These are phyloP conservation scores for Imleria badia DNA, from an alignment of 768 basidiomycete genomes.

Conservation along the genomic window DNA sequence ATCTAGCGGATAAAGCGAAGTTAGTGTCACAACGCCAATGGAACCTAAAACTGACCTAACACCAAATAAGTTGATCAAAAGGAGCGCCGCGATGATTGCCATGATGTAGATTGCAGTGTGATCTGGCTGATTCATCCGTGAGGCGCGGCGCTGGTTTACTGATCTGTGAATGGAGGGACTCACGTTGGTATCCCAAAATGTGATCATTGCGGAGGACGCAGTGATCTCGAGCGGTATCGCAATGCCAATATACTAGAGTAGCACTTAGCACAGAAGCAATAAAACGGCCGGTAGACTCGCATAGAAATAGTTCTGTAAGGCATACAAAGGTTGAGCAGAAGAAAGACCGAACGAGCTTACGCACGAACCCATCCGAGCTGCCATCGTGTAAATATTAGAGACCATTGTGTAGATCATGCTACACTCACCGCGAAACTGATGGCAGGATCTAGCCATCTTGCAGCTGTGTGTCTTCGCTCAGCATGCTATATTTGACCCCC, in stretches of 20 bases:
- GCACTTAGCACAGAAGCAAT: neutral
- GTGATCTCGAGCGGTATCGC: slow-evolving; percentile 51
- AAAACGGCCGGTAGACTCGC: slow-evolving; percentile 13
- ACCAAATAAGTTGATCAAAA: slow-evolving; percentile 47
- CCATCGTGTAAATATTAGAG: neutral
- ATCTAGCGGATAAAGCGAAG: slow-evolving; percentile 28
- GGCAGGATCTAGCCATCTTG: slow-evolving; percentile 34
- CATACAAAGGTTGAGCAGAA: slow-evolving; percentile 5
- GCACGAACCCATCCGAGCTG: slow-evolving; percentile 28
- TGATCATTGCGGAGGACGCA: slow-evolving; percentile 48
- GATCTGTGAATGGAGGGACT: neutral
- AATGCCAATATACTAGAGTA: slow-evolving; percentile 27
- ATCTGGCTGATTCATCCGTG: slow-evolving; percentile 22
- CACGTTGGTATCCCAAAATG: slow-evolving; percentile 47
- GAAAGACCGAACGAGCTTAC: neutral
- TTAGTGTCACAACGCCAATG: slow-evolving; percentile 31
- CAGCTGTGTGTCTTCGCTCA: slow-evolving; percentile 16
- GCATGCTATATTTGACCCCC: neutral
- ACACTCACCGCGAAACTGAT: slow-evolving; percentile 29
- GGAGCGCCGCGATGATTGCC: slow-evolving; percentile 38
- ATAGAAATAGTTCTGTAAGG: slow-evolving; percentile 34
- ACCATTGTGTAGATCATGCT: neutral
- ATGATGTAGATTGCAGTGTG: slow-evolving; percentile 44
- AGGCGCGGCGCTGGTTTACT: slow-evolving; percentile 3
- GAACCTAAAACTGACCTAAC: slow-evolving; percentile 42